phyloP scores from a whole-genome alignment of 805 yeast species.

The Wickerhamomyces queroliae region DNA sequence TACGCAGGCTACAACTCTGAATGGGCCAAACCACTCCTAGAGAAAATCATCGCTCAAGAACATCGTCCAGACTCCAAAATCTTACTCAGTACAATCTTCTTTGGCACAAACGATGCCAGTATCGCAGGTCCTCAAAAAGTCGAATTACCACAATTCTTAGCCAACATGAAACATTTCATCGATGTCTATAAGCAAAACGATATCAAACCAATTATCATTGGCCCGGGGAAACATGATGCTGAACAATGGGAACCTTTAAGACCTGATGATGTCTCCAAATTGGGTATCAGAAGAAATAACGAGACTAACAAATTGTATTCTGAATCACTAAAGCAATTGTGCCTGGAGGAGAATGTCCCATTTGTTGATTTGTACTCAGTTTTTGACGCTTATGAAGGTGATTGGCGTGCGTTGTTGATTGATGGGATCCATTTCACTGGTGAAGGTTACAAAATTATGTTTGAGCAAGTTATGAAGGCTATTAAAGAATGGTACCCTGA shows the following conservation, averaged over 20 bases:
- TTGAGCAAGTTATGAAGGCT: conserved; percentile 32
- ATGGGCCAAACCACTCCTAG: conserved; percentile 46
- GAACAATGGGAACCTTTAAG: conserved; percentile 31
- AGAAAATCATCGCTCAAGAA: conserved; percentile 46
- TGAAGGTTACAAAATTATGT: conserved; percentile 45
- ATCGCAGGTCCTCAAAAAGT: conserved; percentile 42
- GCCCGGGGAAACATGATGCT: conserved; percentile 56
- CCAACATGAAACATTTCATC: conserved; percentile 42
- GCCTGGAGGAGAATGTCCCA: conserved; percentile 43
- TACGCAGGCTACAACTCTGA: conserved; percentile 70
- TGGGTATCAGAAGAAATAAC: conserved; percentile 40
- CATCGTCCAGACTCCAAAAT: conserved; percentile 31
- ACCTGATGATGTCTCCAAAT: conserved; percentile 26
- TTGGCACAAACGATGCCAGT: conserved; percentile 78
- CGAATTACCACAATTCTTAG: conserved; percentile 39
- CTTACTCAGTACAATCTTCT: conserved; percentile 49
- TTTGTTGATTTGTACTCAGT: conserved; percentile 49
- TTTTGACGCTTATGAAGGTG: conserved; percentile 32
- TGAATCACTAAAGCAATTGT: conserved; percentile 40
- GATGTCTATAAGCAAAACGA: conserved; percentile 31
- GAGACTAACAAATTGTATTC: conserved; percentile 42
- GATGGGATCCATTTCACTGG: conserved; percentile 63
- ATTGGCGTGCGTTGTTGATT: conserved; percentile 34
- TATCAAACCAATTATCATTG: conserved; percentile 51
- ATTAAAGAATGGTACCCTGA: conserved; percentile 44